Base-by-base conservation (phyloP, 1,139 yeast species). In the Maudiozyma humilis region DNA sequence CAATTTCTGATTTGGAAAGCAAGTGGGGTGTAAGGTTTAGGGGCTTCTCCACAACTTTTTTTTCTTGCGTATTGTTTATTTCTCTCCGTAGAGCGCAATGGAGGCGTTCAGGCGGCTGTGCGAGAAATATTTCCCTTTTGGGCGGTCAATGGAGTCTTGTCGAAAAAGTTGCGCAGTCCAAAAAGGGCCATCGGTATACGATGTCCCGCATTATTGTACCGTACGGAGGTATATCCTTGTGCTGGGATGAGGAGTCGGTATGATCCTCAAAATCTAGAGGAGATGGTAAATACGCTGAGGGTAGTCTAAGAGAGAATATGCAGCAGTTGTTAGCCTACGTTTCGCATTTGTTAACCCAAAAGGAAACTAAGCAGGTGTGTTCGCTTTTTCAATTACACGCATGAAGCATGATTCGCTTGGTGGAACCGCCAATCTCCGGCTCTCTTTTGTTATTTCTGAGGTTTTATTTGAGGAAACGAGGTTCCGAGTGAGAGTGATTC, bases 121-220 rank as follows among this genome's bases (percentile, higher is more conserved):
- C 10, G 27, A 10, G 10, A 23, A 23, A 23, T 23, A 29, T 43
- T 45, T 47, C 50, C 48, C 18, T 23, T 38, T 43, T 41, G 29
- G 48, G 48, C 23, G 41, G 41, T 19, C 46, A 41, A 45, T 41
- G 44, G 35, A 25, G 25, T 18, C 27, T 15, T 38, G 16, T 19
- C 27, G 30, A 25, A 13, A 42, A 33, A 12, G 17, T 4, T 8
- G 33, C n/a, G 33, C 15, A 10, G 31, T 27, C 31, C 31, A 27
- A 27, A 27, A 27, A 27, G n/a, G 10, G 31, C 31, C n/a, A n/a
- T n/a, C n/a, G n/a, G n/a, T n/a, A n/a, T n/a, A 14, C 7, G 33
- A 31, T 31, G 17, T 6, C 27, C 27, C 27, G 27, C 27, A 23
- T 23, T 23, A 23, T 23, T 23, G 8, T 23, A 23, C 27, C 8